Evolutionary conservation across 2,329 filamentous ascomycete species (phyloP).

Genomic region (Alternaria gaisen): DNA sequence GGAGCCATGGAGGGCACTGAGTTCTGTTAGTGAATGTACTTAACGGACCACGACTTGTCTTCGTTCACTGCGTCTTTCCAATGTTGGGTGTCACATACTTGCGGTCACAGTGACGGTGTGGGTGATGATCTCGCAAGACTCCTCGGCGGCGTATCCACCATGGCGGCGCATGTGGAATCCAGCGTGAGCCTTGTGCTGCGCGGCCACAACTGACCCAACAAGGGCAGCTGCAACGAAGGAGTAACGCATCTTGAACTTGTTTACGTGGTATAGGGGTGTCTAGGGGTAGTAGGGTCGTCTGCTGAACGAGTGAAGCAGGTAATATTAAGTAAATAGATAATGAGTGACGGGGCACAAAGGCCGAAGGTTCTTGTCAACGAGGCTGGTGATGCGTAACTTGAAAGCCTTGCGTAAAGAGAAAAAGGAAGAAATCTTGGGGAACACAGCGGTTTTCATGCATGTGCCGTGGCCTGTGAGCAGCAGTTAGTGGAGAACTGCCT

Average conservation of each 20-base stretch:
- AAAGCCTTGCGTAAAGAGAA: constrained; percentile 42
- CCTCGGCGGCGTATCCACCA: constrained; percentile 59
- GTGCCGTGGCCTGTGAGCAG: constrained; percentile 30
- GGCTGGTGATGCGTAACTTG: constrained; percentile 43
- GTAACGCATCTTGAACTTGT: constrained; percentile 74
- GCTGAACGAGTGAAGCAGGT: constrained; percentile 86
- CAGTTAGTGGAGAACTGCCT: constrained; percentile 19
- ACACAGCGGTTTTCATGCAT: constrained; percentile 42
- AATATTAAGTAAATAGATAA: constrained; percentile 54
- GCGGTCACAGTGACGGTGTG: constrained; percentile 54
- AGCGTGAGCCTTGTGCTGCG: constrained; percentile 71
- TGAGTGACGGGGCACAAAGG: constrained; percentile 50
- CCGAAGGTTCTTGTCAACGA: constrained; percentile 44
- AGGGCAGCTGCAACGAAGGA: constrained; percentile 69
- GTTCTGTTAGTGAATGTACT: constrained; percentile 20
- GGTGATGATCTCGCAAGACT: constrained; percentile 78
- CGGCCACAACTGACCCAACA: constrained; percentile 63
- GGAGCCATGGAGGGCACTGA: constrained; percentile 35
- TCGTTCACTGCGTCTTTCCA: background rate
- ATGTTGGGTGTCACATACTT: constrained; percentile 56
- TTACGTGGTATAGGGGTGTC: constrained; percentile 40
- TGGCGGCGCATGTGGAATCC: constrained; percentile 63
- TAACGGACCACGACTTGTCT: background rate
- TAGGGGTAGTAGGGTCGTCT: constrained; percentile 65
- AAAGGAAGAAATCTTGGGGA: constrained; percentile 34